Conservation (phyloP, 345 rosid genomes). For the Kandelia obovata region DNA sequence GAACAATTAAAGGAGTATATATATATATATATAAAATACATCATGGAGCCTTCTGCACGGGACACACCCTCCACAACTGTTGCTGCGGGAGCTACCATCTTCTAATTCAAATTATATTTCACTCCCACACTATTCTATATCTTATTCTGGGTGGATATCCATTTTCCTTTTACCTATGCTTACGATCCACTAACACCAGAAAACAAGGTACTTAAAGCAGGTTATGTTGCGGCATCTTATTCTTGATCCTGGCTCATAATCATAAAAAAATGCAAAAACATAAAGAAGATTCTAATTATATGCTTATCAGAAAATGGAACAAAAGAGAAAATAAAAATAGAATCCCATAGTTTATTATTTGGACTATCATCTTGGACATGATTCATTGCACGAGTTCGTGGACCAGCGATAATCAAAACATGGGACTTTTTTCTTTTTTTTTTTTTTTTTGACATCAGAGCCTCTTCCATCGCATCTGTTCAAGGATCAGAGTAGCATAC, state of each 20-base stretch:
- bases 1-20: neutral
- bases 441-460: too few relatives aligned
- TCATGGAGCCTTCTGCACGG: constrained; percentile 14
- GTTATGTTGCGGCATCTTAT: constrained; percentile 6
- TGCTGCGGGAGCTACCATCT: neutral
- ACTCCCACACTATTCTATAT: neutral
- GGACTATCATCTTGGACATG: neutral
- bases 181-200: neutral
- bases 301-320: too few relatives aligned
- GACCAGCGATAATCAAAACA: too few relatives aligned
- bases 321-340: too few relatives aligned
- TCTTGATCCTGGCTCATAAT: neutral
- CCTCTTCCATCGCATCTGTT: neutral
- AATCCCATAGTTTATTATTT: too few relatives aligned
- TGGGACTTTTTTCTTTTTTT: too few relatives aligned
- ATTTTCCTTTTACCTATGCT: constrained; percentile 4
- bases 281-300: neutral
- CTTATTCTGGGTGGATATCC: constrained; percentile 15
- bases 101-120: too few relatives aligned
- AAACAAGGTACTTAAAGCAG: neutral
- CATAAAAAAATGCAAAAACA: neutral
- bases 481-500: neutral
- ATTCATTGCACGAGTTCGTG: neutral
- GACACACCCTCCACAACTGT: neutral
- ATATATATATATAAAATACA: constrained; percentile 4